Evolutionary conservation across 352 stramenopile species (phyloP).

Genomic region (Phytopythium mirpurense): DNA sequence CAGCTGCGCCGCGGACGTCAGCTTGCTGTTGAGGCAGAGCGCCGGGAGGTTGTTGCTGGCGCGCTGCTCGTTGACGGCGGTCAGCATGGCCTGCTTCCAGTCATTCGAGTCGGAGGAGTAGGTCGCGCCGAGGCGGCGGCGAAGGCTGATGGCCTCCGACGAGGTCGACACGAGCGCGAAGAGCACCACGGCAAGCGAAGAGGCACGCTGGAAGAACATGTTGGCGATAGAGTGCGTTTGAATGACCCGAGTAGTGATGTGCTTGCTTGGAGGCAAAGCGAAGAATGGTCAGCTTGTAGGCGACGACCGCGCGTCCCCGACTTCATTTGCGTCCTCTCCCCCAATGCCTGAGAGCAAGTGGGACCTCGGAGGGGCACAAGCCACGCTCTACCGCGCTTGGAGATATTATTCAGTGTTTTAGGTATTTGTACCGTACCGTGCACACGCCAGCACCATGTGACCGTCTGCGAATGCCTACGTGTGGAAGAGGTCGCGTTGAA

Average conservation of each 20-base stretch:
- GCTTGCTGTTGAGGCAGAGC: conserved; percentile 37
- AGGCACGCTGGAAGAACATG: conserved; percentile 5
- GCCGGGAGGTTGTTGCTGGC: conserved; percentile 18
- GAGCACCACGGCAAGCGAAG: not conserved
- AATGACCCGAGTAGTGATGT: too few relatives aligned
- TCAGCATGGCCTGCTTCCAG: conserved; percentile 26
- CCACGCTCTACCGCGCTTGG: too few relatives aligned
- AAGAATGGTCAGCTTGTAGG: not conserved
- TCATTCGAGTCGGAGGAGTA: conserved; percentile 4
- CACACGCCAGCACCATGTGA: too few relatives aligned
- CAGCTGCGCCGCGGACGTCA: conserved; percentile 16
- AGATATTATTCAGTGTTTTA: too few relatives aligned
- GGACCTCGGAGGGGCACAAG: too few relatives aligned
- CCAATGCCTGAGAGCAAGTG: not conserved
- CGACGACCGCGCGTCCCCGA: not conserved
- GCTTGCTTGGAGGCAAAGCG: not conserved
- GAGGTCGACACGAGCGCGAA: not conserved
- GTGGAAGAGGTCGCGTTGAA: conserved; percentile 3
- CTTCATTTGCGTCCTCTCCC: not conserved
- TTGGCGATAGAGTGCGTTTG: not conserved
- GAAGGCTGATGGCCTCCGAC: conserved; percentile 2
- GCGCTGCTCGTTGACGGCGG: conserved; percentile 44
- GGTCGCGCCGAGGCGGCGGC: not conserved
- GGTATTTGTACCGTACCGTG: too few relatives aligned
- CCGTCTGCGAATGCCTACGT: not conserved